Evolutionary conservation across 306 rosid species (phyloP).

Genomic region (Ammopiptanthus mongolicus): DNA sequence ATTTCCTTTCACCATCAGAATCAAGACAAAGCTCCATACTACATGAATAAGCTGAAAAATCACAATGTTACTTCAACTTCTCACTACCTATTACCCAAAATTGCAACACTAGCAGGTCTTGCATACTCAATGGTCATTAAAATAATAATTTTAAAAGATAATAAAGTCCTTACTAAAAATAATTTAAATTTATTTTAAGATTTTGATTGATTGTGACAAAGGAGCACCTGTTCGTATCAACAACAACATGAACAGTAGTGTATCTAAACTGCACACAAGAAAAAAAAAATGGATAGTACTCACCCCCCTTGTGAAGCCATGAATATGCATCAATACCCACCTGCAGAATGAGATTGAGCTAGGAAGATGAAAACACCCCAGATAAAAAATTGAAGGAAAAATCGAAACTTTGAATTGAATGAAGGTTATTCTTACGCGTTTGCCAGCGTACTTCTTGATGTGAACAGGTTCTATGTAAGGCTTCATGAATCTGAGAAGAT

Average conservation of each 20-base stretch:
- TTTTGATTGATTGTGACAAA: too few relatives aligned
- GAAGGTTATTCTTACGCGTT: slow-evolving; percentile 46
- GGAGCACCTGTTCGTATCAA: too few relatives aligned
- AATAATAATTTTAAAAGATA: too few relatives aligned
- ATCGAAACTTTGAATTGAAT: slow-evolving; percentile 7
- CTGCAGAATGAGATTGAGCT: slow-evolving; percentile 27
- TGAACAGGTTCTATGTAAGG: slow-evolving; percentile 66
- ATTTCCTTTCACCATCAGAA: slow-evolving; percentile 55
- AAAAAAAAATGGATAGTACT: neutral
- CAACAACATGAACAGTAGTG: neutral
- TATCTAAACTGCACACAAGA: neutral
- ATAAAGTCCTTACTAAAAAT: too few relatives aligned
- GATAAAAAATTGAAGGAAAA: neutral
- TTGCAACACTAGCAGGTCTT: neutral
- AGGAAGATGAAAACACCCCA: neutral
- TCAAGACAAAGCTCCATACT: slow-evolving; percentile 88
- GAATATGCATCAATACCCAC: slow-evolving; percentile 98
- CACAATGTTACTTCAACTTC: slow-evolving; percentile 1
- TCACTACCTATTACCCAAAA: neutral
- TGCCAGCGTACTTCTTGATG: slow-evolving; percentile 69
- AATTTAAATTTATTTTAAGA: too few relatives aligned
- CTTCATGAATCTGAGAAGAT: slow-evolving; percentile 90
- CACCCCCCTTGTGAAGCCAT: slow-evolving; percentile 98
- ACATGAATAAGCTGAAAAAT: slow-evolving; percentile 80
- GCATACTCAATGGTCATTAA: too few relatives aligned